Evolutionary conservation across 371 early-diverging fungal genomes (phyloP), one percentile per base, ranked within the genome.

Genomic region (Mucor irregularis): DNA sequence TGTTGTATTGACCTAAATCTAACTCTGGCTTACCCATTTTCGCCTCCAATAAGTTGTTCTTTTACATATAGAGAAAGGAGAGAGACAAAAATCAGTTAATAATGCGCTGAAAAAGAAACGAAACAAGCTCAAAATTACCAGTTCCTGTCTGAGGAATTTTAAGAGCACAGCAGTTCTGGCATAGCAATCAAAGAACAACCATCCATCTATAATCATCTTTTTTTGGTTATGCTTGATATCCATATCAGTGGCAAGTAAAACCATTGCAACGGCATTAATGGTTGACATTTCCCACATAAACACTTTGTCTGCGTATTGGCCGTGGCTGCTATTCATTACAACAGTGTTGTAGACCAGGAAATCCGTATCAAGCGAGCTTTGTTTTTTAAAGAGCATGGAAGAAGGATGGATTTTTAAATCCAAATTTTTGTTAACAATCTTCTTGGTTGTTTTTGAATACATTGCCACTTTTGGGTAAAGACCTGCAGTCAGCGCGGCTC

Each of bases 401-500:
- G 84, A 84, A n/a, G 84, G 86, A 58, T 86, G 86, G n/a, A 83
- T 77, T 14, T 66, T 49, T 22, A 84, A 63, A 6, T 60, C 56
- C 24, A 76, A 64, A 11, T 50, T 47, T 4, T 62, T 51, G 25
- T 64, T 64, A 1, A 60, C 40, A 26, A 68, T 62, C 6, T 46
- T 19, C 7, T 42, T 21, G 11, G 53, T 56, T 11, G 44, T 42
- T 5, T 52, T 56, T 4, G 52, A 56, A 21, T 66, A 68, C 43
- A 76, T 71, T 55, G 86, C 81, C 4, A 88, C 40, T 30, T 86
- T 80, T 11, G 88, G 88, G 55, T 88, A 87, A 45, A 90, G 64
- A 16, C 86, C 88, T 7, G 88, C 85, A 22, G 79, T 72, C 13
- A 88, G 70, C 0, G 87, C 84, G 5, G 89, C 90, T 42, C 85